Evolutionary conservation across 257 asterid species (phyloP).

Genomic region (Coffea canephora): DNA sequence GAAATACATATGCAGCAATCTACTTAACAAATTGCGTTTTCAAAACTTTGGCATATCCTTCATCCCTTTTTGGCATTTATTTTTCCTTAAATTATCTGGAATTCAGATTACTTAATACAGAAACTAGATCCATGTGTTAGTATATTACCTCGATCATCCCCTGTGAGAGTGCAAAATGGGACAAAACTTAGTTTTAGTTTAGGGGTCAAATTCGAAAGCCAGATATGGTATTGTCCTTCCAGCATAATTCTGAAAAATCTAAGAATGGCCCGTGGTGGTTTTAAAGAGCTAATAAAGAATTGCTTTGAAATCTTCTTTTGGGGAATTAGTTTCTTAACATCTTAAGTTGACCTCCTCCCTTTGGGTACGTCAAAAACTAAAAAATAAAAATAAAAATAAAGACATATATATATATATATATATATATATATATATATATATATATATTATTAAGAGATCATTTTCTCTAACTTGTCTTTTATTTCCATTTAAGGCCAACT

Average conservation of each 20-base stretch:
- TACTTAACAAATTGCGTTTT: neutral
- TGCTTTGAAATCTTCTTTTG: neutral
- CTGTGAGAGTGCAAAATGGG: neutral
- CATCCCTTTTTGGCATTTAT: too few species aligned
- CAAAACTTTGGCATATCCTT: neutral
- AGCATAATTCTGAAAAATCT: too few species aligned
- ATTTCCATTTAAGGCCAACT: too few species aligned
- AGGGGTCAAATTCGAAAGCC: neutral
- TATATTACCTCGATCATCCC: neutral
- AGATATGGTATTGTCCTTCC: neutral
- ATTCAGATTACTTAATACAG: too few species aligned
- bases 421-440: too few species aligned
- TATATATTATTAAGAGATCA: too few species aligned
- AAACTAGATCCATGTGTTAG: too few species aligned
- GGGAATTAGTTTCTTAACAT: neutral
- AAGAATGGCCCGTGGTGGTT: neutral
- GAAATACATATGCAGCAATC: neutral
- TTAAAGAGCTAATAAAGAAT: neutral
- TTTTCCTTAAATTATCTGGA: neutral
- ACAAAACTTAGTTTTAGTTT: neutral
- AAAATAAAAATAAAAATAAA: too few species aligned
- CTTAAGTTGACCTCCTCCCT: too few species aligned
- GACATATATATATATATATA: too few species aligned
- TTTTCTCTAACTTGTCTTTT: too few species aligned
- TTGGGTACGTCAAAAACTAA: too few species aligned